These are phyloP conservation scores for Penicillium vulpinum DNA, from an alignment of 2,329 filamentous ascomycete genomes.

Conservation along the genomic window DNA sequence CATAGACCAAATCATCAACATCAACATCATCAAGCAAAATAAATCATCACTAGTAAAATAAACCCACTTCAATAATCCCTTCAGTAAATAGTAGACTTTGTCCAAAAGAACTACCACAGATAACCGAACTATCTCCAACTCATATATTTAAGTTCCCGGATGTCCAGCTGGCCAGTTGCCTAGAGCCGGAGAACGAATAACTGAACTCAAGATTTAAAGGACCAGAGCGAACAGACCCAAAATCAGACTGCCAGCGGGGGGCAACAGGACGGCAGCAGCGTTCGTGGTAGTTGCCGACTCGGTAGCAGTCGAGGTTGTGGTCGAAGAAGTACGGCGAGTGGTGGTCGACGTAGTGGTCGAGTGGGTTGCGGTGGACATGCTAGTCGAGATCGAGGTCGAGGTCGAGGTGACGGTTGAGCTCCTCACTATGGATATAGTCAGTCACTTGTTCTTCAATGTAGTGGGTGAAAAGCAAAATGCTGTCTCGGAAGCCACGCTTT, in stretches of 20 bases:
- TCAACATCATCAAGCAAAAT: conserved; percentile 6
- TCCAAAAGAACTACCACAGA: not conserved
- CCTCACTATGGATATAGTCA: conserved; percentile 13
- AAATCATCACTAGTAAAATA: not conserved
- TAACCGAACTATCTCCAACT: not conserved
- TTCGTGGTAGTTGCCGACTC: conserved; percentile 23
- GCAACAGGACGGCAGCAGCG: conserved; percentile 27
- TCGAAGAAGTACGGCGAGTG: conserved; percentile 18
- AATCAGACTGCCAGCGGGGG: conserved; percentile 32
- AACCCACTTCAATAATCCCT: not conserved
- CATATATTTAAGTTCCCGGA: not conserved
- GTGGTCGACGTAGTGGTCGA: conserved; percentile 21
- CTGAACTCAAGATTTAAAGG: conserved; percentile 17
- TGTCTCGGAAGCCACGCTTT: conserved; percentile 15
- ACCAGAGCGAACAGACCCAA: conserved; percentile 29
- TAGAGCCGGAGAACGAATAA: not conserved
- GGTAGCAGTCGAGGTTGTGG: conserved; percentile 23
- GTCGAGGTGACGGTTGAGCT: conserved; percentile 8
- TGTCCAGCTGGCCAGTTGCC: not conserved
- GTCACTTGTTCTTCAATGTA: not conserved
- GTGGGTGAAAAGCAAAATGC: not conserved
- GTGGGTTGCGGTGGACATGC: conserved; percentile 17
- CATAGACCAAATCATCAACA: conserved; percentile 8
- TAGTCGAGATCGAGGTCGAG: not conserved
- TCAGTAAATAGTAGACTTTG: not conserved